Conservation (phyloP, 352 stramenopile genomes). For the Globisporangium alternatum region DNA sequence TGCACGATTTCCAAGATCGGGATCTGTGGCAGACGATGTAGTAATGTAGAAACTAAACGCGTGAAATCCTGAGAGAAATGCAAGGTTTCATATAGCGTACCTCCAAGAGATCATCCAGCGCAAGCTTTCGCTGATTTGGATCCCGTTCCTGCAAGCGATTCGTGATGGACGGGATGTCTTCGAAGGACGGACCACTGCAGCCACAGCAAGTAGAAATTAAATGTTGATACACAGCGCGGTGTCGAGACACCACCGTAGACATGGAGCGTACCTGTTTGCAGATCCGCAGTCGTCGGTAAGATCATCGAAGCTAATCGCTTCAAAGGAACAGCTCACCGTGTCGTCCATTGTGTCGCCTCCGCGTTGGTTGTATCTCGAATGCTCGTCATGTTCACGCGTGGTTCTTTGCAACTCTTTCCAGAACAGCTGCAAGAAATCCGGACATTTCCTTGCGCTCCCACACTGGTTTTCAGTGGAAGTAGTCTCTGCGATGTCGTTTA, state of each 20-base stretch:
- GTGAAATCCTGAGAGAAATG: neutral
- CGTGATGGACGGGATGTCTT: constrained; percentile 17
- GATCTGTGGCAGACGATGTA: constrained; percentile 27
- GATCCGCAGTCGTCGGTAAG: constrained; percentile 36
- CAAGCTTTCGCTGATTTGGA: neutral
- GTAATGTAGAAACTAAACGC: neutral
- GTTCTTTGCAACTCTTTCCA: constrained; percentile 2
- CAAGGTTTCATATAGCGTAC: neutral
- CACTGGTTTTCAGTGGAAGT: neutral
- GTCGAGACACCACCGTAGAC: neutral
- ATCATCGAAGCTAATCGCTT: constrained; percentile 44
- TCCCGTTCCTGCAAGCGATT: constrained; percentile 4
- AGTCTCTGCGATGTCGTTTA: neutral
- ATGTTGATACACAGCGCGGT: neutral
- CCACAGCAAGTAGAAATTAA: no score
- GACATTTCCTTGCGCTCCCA: neutral
- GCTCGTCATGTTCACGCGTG: neutral
- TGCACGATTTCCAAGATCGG: constrained; percentile 51
- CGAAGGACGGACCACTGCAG: constrained; percentile 14
- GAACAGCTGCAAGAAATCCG: constrained; percentile 9
- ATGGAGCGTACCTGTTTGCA: constrained; percentile 28
- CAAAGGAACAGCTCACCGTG: constrained; percentile 26
- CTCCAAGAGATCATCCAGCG: constrained; percentile 16
- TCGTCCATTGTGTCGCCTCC: neutral
- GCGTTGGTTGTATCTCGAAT: neutral